Evolutionary conservation across 495 filamentous ascomycete species (phyloP), one percentile per base, ranked within the genome.

Genomic region (Hypoxylon intermedium): DNA sequence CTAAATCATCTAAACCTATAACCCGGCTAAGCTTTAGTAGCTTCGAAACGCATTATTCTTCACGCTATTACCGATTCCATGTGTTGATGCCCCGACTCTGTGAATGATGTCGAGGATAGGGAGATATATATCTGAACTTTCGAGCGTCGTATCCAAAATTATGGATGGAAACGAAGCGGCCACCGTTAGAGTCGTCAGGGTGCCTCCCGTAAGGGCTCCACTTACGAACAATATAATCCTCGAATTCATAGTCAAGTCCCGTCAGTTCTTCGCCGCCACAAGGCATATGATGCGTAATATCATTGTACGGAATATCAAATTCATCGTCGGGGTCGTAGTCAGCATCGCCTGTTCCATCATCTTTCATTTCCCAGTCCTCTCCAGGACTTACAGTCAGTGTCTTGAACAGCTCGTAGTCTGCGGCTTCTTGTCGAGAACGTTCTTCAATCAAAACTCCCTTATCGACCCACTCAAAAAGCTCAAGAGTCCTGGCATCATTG

Each of bases 391-490:
- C 12, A 9, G 58, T 61, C 6, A 20, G 9, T 11, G 15, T 33
- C 16, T 50, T 61, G 44, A 61, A 61, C 15, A 61, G 44, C 5
- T 61, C 38, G 16, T 61, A 61, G 18, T 61, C 50, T 5, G 51
- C 44, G 9, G 36, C 20, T 18, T 54, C 58, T 9, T 40, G 15
- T n/a, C 12, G 26, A 15, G 21, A 4, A 16, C 2, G 33, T 23
- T 55, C 16, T 23, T 50, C 9, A n/a, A 16, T 9, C 16, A 23
- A 9, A 15, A 30, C 7, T n/a, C 18, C 7, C 24, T 31, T 45
- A 0, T 11, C 15, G 6, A 3, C 19, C 58, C 58, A 61, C 5
- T 61, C 58, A 9, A 61, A 61, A 26, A 61, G 51, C 5, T 61
- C 51, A 40, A 61, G 38, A 3, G 31, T 16, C 9, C 58, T 50